Evolutionary conservation across 805 yeast genomes (phyloP), one percentile per base, ranked within the genome.

Genomic region (Middelhovenomyces tepae): DNA sequence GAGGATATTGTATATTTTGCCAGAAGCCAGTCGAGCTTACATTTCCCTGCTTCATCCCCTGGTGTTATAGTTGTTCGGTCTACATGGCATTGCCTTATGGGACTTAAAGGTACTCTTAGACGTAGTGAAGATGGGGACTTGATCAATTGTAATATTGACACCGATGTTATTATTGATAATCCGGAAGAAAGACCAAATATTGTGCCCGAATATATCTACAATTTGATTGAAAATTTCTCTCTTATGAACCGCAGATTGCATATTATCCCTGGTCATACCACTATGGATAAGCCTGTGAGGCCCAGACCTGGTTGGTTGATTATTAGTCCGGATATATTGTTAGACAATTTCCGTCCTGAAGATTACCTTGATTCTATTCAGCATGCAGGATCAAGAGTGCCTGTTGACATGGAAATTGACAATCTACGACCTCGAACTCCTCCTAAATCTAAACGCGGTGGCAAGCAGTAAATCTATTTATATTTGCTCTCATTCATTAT

Each of bases 11-110:
- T 85, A 0, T 87, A 81, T 50, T 73, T 84, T 9, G 84, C 89
- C 2, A 66, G 72, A n/a, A 73, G 75, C 41, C 69, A 69, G 38
- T 55, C 69, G 18, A 78, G 91, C 0, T 74, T 75, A 1, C 75
- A 72, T 48, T 76, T 72, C 42, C 91, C 91, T 2, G 50, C 56
- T 22, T 56, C 59, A 2, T 68, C 37, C 4, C 25, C 68, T 36
- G 71, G 68, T 11, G 63, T 64, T 21, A 45, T 65, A 1, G 51
- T 82, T 16, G 65, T 82, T 35, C 75, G 73, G 39, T 73, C 77
- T 38, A 75, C 81, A 56, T 87, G 95, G 95, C 96, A 89, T 58
- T 87, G 96, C 49, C 81, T 95, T 82, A 86, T 87, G 95, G 89
- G 95, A 46, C 81, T 87, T 34, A 87, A 94, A 2, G 96, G 96